Base-by-base conservation (phyloP, 2,329 filamentous ascomycete species). In the Ophiostoma montium region DNA sequence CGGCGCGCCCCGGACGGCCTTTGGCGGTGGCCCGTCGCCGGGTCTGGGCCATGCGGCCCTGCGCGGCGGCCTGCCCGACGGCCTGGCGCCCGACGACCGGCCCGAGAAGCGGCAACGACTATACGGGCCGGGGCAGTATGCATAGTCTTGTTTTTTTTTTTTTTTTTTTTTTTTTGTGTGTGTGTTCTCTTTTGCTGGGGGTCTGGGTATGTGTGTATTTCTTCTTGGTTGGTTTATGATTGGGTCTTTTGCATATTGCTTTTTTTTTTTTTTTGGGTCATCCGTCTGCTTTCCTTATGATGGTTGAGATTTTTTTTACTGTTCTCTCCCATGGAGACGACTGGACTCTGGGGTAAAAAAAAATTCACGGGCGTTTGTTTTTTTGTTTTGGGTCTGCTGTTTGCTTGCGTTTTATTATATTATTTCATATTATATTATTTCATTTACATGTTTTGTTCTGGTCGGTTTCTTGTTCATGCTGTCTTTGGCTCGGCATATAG, bases 21-120 rank as follows among this genome's bases (percentile, higher is more conserved):
- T 42, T n/a, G 43, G 16, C n/a, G 27, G 41, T 11, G 50, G 52
- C 2, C 54, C 49, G 35, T 16, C 62, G 58, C 58, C 58, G 13
- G 57, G 59, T 30, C 61, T 65, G 23, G 52, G 58, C 54, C 19
- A 56, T 57, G 57, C 59, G 19, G 56, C 58, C 7, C 58, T 65
- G 48, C 59, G 62, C 39, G 57, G 55, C 50, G 4, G 13, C 11
- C 10, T 15, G 12, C 10, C 3, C 36, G 19, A 41, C 10, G 36
- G 36, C 36, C 21, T 41, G 36, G 18, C 55, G 32, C 59, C 57
- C 9, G 67, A 70, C 13, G 67, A 68, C 19, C 63, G 67, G 43
- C 67, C 69, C 0, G 74, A 75, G 57, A 77, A 77, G 60, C 65
- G 74, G 46, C 74, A 75, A 56, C 65, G 74, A 41, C 50, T 75